Evolutionary conservation across 2,329 filamentous ascomycete genomes (phyloP).

Genomic region (Plenodomus biglobosus): DNA sequence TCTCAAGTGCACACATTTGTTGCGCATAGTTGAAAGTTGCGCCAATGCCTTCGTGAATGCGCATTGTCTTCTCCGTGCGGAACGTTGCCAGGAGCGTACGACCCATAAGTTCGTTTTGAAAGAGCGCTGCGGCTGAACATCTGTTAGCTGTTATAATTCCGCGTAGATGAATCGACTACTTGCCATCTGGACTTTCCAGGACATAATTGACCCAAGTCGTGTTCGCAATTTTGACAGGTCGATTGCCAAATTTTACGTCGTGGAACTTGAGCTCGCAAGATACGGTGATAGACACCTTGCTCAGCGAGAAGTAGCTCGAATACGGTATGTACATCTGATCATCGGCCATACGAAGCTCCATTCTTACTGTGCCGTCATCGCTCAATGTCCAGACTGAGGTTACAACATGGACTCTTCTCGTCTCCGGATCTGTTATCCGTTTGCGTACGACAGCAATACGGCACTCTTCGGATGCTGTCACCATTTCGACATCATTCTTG

Average conservation of each 20-base stretch:
- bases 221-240: constrained; percentile 37
- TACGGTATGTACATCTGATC: constrained; percentile 48
- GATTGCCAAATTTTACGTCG: constrained; percentile 38
- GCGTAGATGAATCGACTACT: neutral
- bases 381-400: constrained; percentile 52
- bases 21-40: constrained; percentile 49
- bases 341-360: constrained; percentile 49
- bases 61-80: constrained; percentile 48
- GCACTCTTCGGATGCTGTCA: constrained; percentile 41
- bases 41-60: constrained; percentile 48
- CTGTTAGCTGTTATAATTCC: neutral
- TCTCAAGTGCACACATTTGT: constrained; percentile 53
- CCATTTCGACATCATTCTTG: constrained; percentile 46
- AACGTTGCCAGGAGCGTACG: constrained; percentile 48
- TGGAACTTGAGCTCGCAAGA: constrained; percentile 47
- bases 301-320: constrained; percentile 48
- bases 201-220: constrained; percentile 52
- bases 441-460: constrained; percentile 50
- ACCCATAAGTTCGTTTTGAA: constrained; percentile 52
- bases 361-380: constrained; percentile 46
- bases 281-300: constrained; percentile 48
- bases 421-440: constrained; percentile 42
- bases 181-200: constrained; percentile 40
- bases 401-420: constrained; percentile 38
- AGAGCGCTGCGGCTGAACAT: constrained; percentile 39